Percentiles rank a stretch among this genome's conserved stretches.
These are phyloP conservation scores for Ophiostoma perfectum DNA, from an alignment of 2,329 filamentous ascomycete genomes.

Conservation along the genomic window DNA sequence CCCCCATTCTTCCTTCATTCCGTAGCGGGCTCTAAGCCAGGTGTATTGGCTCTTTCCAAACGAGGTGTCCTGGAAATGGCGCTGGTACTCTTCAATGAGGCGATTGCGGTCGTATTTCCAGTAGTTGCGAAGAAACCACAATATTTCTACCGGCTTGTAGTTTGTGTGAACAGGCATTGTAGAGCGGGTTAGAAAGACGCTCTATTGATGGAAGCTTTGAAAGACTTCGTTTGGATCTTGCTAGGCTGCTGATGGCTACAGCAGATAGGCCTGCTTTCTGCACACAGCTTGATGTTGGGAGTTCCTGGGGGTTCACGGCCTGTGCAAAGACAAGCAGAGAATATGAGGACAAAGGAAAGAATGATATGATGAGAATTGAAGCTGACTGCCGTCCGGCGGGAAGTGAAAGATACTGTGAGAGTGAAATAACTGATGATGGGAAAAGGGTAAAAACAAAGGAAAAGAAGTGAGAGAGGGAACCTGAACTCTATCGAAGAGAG, in stretches of 20 bases:
- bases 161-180: conserved; percentile 25
- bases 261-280: too few species aligned
- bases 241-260: too few species aligned
- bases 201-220: background rate
- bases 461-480: background rate
- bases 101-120: conserved; percentile 24
- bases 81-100: conserved; percentile 21
- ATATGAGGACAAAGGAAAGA: background rate
- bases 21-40: conserved; percentile 26
- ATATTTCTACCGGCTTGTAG: conserved; percentile 25
- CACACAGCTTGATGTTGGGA: background rate
- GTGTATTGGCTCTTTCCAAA: conserved; percentile 28
- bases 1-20: conserved; percentile 28
- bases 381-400: background rate
- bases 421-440: background rate
- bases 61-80: conserved; percentile 19
- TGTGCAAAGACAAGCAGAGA: background rate
- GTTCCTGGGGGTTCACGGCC: background rate
- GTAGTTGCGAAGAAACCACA: conserved; percentile 27
- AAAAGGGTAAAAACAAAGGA: conserved; percentile 12
- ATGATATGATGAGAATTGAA: background rate
- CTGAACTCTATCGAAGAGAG: background rate
- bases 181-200: background rate
- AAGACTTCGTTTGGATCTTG: too few species aligned
- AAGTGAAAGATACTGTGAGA: background rate